A percentile compares a stretch with the other conserved stretches of the same genome.
These are phyloP conservation scores for Fusarium citri DNA, from an alignment of 2,329 filamentous ascomycete species.

Conservation along the genomic window DNA sequence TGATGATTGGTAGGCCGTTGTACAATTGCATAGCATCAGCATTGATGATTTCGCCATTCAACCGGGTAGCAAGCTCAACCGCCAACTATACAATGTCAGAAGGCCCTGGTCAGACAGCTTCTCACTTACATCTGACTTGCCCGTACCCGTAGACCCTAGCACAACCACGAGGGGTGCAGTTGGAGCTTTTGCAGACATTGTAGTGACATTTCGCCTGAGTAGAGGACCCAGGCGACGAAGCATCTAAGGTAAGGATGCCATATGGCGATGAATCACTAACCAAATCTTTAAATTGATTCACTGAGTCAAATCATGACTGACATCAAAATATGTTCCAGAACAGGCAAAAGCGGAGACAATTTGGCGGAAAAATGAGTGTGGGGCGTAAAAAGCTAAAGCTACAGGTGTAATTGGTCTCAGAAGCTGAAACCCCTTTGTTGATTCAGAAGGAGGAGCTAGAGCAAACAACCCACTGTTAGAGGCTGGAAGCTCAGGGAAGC, in stretches of 20 bases:
- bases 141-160: constrained; percentile 90
- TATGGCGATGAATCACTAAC: constrained; percentile 1
- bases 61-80: constrained; percentile 83
- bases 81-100: constrained; percentile 72
- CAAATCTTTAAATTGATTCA: not conserved
- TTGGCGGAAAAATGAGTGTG: constrained; percentile 39
- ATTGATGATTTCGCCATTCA: constrained; percentile 95
- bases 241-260: constrained; percentile 43
- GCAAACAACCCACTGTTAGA: not conserved
- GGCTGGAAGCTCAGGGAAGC: constrained; percentile 37
- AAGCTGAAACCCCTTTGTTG: constrained; percentile 38
- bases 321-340: constrained; percentile 31
- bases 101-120: not conserved
- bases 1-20: constrained; percentile 89
- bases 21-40: constrained; percentile 99
- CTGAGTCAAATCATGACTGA: constrained; percentile 15
- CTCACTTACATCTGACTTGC: constrained; percentile 83
- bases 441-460: constrained; percentile 2
- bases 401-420: constrained; percentile 18
- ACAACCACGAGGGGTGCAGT: constrained; percentile 78
- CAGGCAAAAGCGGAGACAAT: constrained; percentile 23
- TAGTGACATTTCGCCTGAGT: constrained; percentile 51
- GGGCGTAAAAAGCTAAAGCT: constrained; percentile 11
- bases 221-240: constrained; percentile 40
- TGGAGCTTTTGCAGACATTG: constrained; percentile 57